Percentiles rank a stretch among this genome's conserved stretches.
These are phyloP conservation scores for Solanum sitiens DNA, from an alignment of 257 asterid species.

Conservation along the genomic window DNA sequence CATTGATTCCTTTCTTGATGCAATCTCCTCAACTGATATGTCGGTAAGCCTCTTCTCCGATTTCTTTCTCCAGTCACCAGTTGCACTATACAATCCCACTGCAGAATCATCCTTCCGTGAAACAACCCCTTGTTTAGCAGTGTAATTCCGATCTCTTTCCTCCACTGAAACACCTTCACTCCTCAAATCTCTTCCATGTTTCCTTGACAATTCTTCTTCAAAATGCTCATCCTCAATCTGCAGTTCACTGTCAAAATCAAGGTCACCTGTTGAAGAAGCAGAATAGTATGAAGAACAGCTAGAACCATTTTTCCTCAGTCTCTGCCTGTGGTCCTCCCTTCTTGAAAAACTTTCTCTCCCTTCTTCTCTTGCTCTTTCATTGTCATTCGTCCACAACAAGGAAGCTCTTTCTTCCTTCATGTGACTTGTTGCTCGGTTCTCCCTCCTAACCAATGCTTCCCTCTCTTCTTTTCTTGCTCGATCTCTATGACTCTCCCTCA, in stretches of 20 bases:
- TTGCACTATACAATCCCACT: slow-evolving; percentile 18
- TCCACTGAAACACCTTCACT: slow-evolving; percentile 18
- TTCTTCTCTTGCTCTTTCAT: slow-evolving; percentile 7
- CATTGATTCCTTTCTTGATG: slow-evolving; percentile 24
- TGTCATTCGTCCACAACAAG: background rate
- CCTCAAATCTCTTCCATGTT: slow-evolving; percentile 18
- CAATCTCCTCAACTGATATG: slow-evolving; percentile 36
- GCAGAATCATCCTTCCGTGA: slow-evolving; percentile 22
- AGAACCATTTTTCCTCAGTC: slow-evolving; percentile 58
- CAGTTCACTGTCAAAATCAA: slow-evolving; percentile 36
- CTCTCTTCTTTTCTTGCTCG: slow-evolving; percentile 3
- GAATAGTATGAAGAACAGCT: slow-evolving; percentile 79
- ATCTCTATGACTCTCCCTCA: background rate
- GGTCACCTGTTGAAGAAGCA: slow-evolving; percentile 45
- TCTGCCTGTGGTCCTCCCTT: slow-evolving; percentile 29
- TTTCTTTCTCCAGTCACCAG: slow-evolving; percentile 57
- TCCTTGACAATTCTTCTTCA: slow-evolving; percentile 19
- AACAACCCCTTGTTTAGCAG: slow-evolving; percentile 26
- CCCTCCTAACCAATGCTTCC: slow-evolving; percentile 10
- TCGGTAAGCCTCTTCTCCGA: slow-evolving; percentile 82
- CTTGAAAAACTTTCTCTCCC: slow-evolving; percentile 20
- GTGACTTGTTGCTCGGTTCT: slow-evolving; percentile 1
- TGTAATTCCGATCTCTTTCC: slow-evolving; percentile 18
- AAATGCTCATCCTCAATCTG: slow-evolving; percentile 32
- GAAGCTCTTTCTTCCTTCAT: background rate